A percentile compares a stretch with the other conserved stretches of the same genome.
Conservation (phyloP, 2,329 filamentous ascomycete genomes). For the Colletotrichum tabaci region DNA sequence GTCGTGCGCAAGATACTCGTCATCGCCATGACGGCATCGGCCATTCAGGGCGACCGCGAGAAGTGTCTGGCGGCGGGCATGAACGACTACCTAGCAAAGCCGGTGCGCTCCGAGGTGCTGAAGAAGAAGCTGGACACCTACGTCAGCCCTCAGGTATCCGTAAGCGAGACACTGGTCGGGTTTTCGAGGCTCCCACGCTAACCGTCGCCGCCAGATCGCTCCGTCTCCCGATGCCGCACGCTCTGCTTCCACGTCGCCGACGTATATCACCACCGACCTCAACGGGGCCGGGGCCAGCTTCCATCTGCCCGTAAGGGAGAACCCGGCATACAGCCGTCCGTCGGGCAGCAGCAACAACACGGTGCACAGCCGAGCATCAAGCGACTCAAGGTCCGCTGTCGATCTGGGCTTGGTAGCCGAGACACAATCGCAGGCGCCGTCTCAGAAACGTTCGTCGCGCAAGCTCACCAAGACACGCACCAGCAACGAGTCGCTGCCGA, state of each 20-base stretch:
- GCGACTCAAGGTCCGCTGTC: conserved; percentile 50
- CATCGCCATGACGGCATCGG: conserved; percentile 96
- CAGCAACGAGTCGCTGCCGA: conserved; percentile 51
- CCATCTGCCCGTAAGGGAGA: conserved; percentile 45
- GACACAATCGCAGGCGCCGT: conserved; percentile 35
- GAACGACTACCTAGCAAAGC: conserved; percentile 98
- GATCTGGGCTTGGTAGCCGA: conserved; percentile 49
- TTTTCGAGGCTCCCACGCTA: conserved; percentile 4
- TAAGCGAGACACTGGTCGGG: conserved; percentile 17
- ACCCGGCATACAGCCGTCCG: conserved; percentile 44
- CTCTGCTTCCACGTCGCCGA: conserved; percentile 44
- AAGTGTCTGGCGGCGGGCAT: conserved; percentile 97
- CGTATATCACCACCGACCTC: conserved; percentile 39
- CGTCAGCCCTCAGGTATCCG: conserved; percentile 55
- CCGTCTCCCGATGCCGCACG: conserved; percentile 20
- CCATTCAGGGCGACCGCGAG: conserved; percentile 93
- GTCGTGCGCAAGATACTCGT: conserved; percentile 87
- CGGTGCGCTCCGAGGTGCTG: conserved; percentile 89
- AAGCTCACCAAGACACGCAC: conserved; percentile 60
- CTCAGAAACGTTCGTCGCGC: conserved; percentile 55
- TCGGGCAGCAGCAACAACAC: conserved; percentile 42
- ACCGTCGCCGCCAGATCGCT: conserved; percentile 14
- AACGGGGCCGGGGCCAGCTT: conserved; percentile 41
- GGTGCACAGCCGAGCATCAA: conserved; percentile 51
- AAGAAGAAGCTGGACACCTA: conserved; percentile 83